These are phyloP conservation scores for Solanum chmielewskii DNA, from an alignment of 257 asterid species.

Conservation along the genomic window DNA sequence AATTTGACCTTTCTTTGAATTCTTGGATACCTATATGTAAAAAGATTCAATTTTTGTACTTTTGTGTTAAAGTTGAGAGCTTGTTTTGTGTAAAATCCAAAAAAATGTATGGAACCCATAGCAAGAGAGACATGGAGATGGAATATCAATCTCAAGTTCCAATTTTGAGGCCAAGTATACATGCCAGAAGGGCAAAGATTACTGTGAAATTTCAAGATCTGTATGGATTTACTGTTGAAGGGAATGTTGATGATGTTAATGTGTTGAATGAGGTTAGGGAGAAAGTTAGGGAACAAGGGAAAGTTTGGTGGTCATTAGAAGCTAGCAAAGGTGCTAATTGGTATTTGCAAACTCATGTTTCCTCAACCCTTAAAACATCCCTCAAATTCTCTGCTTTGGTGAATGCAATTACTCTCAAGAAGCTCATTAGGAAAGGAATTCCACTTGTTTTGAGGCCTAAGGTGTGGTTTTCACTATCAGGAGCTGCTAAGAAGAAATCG, in stretches of 20 bases:
- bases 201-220: slow-evolving; percentile 92
- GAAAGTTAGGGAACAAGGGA: slow-evolving; percentile 87
- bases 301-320: slow-evolving; percentile 93
- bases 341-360: slow-evolving; percentile 54
- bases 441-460: slow-evolving; percentile 93
- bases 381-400: slow-evolving; percentile 64
- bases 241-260: slow-evolving; percentile 97
- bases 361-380: slow-evolving; percentile 61
- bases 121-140: slow-evolving; percentile 50
- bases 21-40: background rate
- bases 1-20: background rate
- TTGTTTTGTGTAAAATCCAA: background rate
- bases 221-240: slow-evolving; percentile 87
- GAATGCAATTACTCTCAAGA: slow-evolving; percentile 81
- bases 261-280: slow-evolving; percentile 96
- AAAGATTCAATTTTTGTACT: background rate
- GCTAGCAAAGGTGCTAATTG: slow-evolving; percentile 84
- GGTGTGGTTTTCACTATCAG: slow-evolving; percentile 87
- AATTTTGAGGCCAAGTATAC: slow-evolving; percentile 82
- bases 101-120: slow-evolving; percentile 59
- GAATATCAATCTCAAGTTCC: slow-evolving; percentile 68
- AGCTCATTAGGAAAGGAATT: slow-evolving; percentile 80
- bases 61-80: background rate
- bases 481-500: slow-evolving; percentile 96
- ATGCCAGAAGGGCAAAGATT: slow-evolving; percentile 82